Evolutionary conservation across 176 grass and related monocot species (phyloP).

Genomic region (Musa itinerans): DNA sequence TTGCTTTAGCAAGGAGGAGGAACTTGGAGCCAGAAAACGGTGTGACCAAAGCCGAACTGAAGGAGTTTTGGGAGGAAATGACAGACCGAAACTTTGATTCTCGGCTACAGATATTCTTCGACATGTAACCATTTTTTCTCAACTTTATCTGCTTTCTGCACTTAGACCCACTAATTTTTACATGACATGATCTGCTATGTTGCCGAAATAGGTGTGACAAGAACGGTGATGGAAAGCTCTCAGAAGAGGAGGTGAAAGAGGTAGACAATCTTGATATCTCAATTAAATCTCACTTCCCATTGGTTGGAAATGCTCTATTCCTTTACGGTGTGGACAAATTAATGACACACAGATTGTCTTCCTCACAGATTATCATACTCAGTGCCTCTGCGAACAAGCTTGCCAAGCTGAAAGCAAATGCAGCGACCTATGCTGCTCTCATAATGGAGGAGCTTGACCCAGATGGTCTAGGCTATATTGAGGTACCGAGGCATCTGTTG

Average conservation of each 20-base stretch:
- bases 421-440: slow-evolving; percentile 76
- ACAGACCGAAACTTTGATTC: slow-evolving; percentile 98
- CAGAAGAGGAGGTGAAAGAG: slow-evolving; percentile 98
- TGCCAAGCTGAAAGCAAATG: slow-evolving; percentile 75
- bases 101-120: slow-evolving; percentile 88
- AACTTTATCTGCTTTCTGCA: neutral
- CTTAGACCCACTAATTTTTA: neutral
- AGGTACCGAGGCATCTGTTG: slow-evolving; percentile 29
- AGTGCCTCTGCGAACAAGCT: slow-evolving; percentile 96
- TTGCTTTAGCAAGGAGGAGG: slow-evolving; percentile 58
- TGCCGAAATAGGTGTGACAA: slow-evolving; percentile 77
- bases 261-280: slow-evolving; percentile 13
- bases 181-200: neutral
- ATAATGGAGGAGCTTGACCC: slow-evolving; percentile 99
- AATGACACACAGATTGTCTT: neutral
- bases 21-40: slow-evolving; percentile 45
- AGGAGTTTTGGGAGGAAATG: slow-evolving; percentile 99
- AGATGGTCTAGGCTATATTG: slow-evolving; percentile 79
- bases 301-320: neutral
- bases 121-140: slow-evolving; percentile 53
- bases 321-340: neutral
- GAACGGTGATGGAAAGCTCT: slow-evolving; percentile 97
- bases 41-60: slow-evolving; percentile 62
- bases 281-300: neutral
- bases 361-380: slow-evolving; percentile 67